Evolutionary conservation across 2,329 filamentous ascomycete genomes (phyloP), one percentile per base, ranked within the genome.

Genomic region (Penicillium italicum): DNA sequence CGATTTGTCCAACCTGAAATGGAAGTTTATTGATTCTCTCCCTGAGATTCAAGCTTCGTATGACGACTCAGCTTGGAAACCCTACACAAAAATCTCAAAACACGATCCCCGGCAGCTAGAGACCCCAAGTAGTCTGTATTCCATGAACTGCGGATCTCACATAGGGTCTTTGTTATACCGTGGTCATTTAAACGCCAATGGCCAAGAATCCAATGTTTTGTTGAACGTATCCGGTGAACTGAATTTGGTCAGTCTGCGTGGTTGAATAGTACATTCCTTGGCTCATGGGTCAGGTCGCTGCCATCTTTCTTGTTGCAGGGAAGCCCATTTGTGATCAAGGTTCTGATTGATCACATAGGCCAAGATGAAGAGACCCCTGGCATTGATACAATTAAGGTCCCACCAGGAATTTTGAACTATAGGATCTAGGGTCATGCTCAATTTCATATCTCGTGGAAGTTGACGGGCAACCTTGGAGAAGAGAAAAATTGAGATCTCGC

Each of bases 401-500:
- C 82, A 0, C 76, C 80, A 16, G 82, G 82, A 10, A 77, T 84
- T 51, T 66, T 84, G 2, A 69, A 75, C 33, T 73, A 74, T 20
- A 52, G 61, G n/a, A 61, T 80, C 18, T 70, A 72, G 18, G 70
- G 75, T 34, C 58, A 66, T 18, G 66, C 69, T 0, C 62, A 66
- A 28, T 56, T 56, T 1, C 60, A 61, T 9, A 56, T 75, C 7
- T 61, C 60, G 2, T 84, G 81, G 81, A 82, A 81, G 59, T 59
- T 83, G 7, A 82, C 80, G 0, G 81, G 82, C 4, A 84, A 83
- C 56, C 71, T 83, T 0, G 79, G 78, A 4, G 81, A 80, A 14
- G 81, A 84, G 58, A 67, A 78, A 53, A 82, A 82, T 64, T 49
- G 53, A 3, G 80, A 84, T 57, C 64, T 72, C 1, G 69, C 69